A percentile compares a stretch with the other conserved stretches of the same genome.
Evolutionary conservation across 2,329 filamentous ascomycete genomes (phyloP).

Genomic region (Bipolaris cookei): DNA sequence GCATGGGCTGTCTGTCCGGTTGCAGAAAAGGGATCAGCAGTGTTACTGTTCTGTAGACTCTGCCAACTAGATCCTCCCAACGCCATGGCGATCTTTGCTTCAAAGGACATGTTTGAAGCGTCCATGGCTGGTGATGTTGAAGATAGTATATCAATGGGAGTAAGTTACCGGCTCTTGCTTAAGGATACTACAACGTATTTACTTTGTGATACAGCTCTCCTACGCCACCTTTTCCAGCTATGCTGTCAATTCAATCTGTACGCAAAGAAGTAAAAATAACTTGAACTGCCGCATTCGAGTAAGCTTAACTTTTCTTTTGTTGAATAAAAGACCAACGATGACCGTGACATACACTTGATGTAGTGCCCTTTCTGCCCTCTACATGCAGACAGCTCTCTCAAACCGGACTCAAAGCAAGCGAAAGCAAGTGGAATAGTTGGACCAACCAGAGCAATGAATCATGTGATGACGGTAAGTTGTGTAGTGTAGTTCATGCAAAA

Average conservation of each 20-base stretch:
- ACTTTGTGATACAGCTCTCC: neutral
- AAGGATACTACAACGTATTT: neutral
- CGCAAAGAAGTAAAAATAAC: neutral
- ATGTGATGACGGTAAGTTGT: too few species aligned
- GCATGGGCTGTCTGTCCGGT: neutral
- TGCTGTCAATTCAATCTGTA: neutral
- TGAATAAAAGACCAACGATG: neutral
- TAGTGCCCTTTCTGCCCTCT: too few species aligned
- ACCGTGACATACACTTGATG: neutral
- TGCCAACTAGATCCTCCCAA: slow-evolving; percentile 23
- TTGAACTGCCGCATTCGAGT: neutral
- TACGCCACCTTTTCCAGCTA: neutral
- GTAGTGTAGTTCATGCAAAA: too few species aligned
- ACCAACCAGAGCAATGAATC: too few species aligned
- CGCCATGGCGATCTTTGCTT: slow-evolving; percentile 21
- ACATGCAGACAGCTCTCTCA: too few species aligned
- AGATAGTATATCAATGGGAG: neutral
- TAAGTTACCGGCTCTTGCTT: neutral
- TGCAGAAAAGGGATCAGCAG: neutral
- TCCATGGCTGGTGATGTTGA: slow-evolving; percentile 1
- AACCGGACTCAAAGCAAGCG: neutral
- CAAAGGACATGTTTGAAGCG: slow-evolving; percentile 18
- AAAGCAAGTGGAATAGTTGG: neutral
- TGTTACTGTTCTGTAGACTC: slow-evolving; percentile 12
- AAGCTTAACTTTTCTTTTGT: neutral